These are phyloP conservation scores for Roridomyces roridus DNA, from an alignment of 768 basidiomycete species.

Conservation along the genomic window DNA sequence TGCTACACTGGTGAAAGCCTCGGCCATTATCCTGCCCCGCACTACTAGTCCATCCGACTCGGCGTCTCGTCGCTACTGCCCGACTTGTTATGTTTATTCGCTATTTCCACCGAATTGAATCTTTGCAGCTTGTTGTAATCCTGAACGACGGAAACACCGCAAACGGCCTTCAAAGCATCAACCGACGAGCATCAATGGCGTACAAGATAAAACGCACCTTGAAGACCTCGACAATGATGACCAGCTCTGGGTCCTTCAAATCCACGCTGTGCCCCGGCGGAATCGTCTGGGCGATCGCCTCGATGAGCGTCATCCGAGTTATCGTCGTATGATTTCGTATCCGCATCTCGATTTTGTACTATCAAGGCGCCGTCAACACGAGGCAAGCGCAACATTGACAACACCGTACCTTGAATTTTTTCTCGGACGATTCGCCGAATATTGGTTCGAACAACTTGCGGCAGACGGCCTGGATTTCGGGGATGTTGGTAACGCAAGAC, in stretches of 20 bases:
- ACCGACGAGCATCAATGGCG: slow-evolving; percentile 1
- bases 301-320: slow-evolving; percentile 61
- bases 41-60: too few species aligned
- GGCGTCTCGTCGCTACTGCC: too few species aligned
- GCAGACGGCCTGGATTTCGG: slow-evolving; percentile 73
- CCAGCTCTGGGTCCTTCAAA: slow-evolving; percentile 70
- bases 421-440: slow-evolving; percentile 51
- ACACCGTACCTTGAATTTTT: slow-evolving; percentile 58
- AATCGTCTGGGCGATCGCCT: slow-evolving; percentile 73
- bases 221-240: slow-evolving; percentile 83
- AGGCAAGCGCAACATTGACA: background rate
- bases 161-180: slow-evolving; percentile 60
- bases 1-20: too few species aligned
- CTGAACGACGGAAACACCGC: slow-evolving; percentile 75
- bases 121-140: slow-evolving; percentile 76
- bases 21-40: too few species aligned
- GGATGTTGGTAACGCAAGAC: slow-evolving; percentile 69
- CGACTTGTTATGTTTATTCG: too few species aligned
- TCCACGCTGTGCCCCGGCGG: slow-evolving; percentile 73
- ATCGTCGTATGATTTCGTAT: slow-evolving; percentile 80
- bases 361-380: background rate
- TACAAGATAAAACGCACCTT: slow-evolving; percentile 57
- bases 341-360: slow-evolving; percentile 86
- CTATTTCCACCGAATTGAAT: slow-evolving; percentile 57
- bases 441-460: slow-evolving; percentile 57